Evolutionary conservation across 2,329 filamentous ascomycete genomes (phyloP).

Genomic region (Nemania sp.): DNA sequence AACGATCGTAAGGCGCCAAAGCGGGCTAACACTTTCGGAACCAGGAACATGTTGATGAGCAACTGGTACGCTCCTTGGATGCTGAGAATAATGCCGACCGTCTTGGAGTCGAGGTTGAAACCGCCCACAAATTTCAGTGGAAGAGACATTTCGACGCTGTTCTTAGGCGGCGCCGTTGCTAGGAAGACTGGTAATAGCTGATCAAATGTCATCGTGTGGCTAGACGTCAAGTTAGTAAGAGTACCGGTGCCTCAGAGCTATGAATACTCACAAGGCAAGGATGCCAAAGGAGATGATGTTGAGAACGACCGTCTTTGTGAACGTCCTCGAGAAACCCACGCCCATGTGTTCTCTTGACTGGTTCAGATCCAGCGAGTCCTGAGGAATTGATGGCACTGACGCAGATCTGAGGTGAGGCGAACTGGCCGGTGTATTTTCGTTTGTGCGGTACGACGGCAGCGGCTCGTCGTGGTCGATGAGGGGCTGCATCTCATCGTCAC

Average conservation of each 20-base stretch:
- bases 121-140: conserved; percentile 91
- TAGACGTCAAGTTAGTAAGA: conserved; percentile 44
- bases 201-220: conserved; percentile 96
- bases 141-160: conserved; percentile 58
- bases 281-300: conserved; percentile 91
- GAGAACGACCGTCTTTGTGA: conserved; percentile 82
- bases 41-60: conserved; percentile 80
- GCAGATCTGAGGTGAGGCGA: conserved; percentile 43
- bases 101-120: conserved; percentile 79
- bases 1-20: conserved; percentile 83
- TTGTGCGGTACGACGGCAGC: conserved; percentile 70
- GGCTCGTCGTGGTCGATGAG: conserved; percentile 64
- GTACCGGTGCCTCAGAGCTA: conserved; percentile 11
- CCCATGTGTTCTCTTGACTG: conserved; percentile 28
- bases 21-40: conserved; percentile 73
- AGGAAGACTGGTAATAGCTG: conserved; percentile 91
- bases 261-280: conserved; percentile 80
- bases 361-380: conserved; percentile 44
- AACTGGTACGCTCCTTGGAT: conserved; percentile 90
- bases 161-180: conserved; percentile 62
- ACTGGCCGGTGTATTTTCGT: conserved; percentile 55
- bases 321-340: conserved; percentile 59
- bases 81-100: conserved; percentile 85
- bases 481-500: conserved; percentile 60
- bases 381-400: conserved; percentile 39